A percentile compares a stretch with the other conserved stretches of the same genome.
These are phyloP conservation scores for Morella rubra DNA, from an alignment of 306 rosid genomes.

Conservation along the genomic window DNA sequence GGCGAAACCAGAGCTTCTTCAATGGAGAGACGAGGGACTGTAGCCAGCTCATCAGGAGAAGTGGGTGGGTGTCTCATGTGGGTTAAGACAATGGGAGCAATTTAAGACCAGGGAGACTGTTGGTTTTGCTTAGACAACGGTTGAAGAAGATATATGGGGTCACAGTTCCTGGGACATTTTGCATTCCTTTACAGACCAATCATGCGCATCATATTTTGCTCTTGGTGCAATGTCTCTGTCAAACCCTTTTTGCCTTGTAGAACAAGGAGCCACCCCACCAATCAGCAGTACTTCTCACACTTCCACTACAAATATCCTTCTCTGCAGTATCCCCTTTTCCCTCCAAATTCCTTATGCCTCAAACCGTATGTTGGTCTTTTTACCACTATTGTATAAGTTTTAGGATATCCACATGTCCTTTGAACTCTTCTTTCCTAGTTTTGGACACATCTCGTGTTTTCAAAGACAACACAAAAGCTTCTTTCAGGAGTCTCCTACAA, in stretches of 20 bases:
- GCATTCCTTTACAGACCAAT: constrained; percentile 38
- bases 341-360: constrained; percentile 25
- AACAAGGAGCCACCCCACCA: constrained; percentile 67
- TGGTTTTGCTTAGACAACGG: constrained; percentile 69
- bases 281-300: constrained; percentile 58
- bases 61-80: constrained; percentile 45
- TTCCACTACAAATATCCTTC: constrained; percentile 24
- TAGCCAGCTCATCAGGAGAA: constrained; percentile 85
- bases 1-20: constrained; percentile 74
- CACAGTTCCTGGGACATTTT: constrained; percentile 42
- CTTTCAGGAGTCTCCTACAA: constrained; percentile 39
- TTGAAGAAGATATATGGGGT: constrained; percentile 45
- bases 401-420: constrained; percentile 26
- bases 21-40: constrained; percentile 87
- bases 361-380: constrained; percentile 26
- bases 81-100: constrained; percentile 29
- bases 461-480: constrained; percentile 42
- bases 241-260: constrained; percentile 46
- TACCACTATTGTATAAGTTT: constrained; percentile 22
- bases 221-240: constrained; percentile 71
- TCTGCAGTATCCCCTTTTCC: constrained; percentile 9
- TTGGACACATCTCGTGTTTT: constrained; percentile 45
- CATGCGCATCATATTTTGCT: constrained; percentile 40
- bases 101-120: constrained; percentile 27
- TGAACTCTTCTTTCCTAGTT: constrained; percentile 36